phyloP scores from a whole-genome alignment of 371 early-diverging fungal genomes.

The Zychaea mexicana region DNA sequence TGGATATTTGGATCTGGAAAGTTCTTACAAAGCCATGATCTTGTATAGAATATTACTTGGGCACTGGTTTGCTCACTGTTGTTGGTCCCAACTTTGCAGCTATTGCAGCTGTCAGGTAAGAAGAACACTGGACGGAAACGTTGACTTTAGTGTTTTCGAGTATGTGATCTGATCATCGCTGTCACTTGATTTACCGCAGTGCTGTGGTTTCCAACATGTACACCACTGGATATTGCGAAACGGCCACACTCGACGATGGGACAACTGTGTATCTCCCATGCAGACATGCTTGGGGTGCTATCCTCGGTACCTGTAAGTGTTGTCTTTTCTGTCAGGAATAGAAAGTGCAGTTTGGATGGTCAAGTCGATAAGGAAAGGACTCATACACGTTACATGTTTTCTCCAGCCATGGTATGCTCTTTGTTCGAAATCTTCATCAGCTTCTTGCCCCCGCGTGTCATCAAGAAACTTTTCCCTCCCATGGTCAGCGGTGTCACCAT shows the following conservation, averaged over 20 bases:
- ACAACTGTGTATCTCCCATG: constrained; percentile 50
- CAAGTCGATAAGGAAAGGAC: not conserved
- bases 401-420: constrained; percentile 50
- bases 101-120: constrained; percentile 39
- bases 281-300: constrained; percentile 61
- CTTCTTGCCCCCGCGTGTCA: constrained; percentile 57
- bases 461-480: constrained; percentile 61
- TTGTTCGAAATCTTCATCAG: constrained; percentile 57
- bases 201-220: constrained; percentile 47
- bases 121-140: not conserved
- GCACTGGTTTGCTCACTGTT: constrained; percentile 60
- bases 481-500: constrained; percentile 64
- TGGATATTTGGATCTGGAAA: not conserved
- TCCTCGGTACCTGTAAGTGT: constrained; percentile 56
- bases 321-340: not conserved
- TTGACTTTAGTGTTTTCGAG: no score
- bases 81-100: constrained; percentile 61
- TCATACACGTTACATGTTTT: no score
- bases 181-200: not conserved
- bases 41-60: constrained; percentile 44
- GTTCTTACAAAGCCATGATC: not conserved
- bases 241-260: constrained; percentile 44
- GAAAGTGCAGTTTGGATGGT: no score
- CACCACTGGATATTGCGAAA: constrained; percentile 46
- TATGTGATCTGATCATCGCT: not conserved